phyloP scores from a whole-genome alignment of 805 yeast species.

The Kodamaea neixiangensis region DNA sequence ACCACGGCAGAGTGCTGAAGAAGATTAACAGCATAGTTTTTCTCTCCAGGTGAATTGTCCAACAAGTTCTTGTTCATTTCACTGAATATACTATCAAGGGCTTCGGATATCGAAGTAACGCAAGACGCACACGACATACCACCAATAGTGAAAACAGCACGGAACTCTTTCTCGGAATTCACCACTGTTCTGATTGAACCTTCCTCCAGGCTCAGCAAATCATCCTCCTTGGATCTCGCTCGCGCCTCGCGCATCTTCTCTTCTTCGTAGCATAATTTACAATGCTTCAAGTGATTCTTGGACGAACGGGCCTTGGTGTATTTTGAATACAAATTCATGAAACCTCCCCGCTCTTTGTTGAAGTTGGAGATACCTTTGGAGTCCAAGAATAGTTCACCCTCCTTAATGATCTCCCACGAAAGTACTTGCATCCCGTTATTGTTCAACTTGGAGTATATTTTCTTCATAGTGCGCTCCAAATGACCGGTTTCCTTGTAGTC shows the following conservation, averaged over 20 bases:
- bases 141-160: slow-evolving; percentile 56
- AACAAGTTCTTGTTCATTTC: slow-evolving; percentile 9
- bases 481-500: slow-evolving; percentile 5
- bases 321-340: slow-evolving; percentile 15
- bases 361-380: slow-evolving; percentile 12
- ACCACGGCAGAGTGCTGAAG: slow-evolving; percentile 55
- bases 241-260: slow-evolving; percentile 4
- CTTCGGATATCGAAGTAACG: slow-evolving; percentile 29
- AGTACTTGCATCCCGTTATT: slow-evolving; percentile 39
- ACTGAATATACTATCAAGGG: slow-evolving; percentile 27
- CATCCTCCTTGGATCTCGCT: slow-evolving; percentile 9
- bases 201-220: slow-evolving; percentile 10
- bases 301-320: slow-evolving; percentile 19
- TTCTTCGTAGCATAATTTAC: slow-evolving; percentile 38
- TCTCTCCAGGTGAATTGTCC: slow-evolving; percentile 14
- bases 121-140: slow-evolving; percentile 47
- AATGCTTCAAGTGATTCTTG: slow-evolving; percentile 41
- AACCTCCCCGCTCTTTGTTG: slow-evolving; percentile 4
- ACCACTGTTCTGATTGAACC: slow-evolving; percentile 29
- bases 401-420: slow-evolving; percentile 33
- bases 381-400: slow-evolving; percentile 16
- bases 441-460: slow-evolving; percentile 27
- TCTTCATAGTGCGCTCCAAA: slow-evolving; percentile 21
- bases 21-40: slow-evolving; percentile 50
- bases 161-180: slow-evolving; percentile 27